phyloP scores from a whole-genome alignment of 2,329 filamentous ascomycete genomes.

The Claviceps sp. region DNA sequence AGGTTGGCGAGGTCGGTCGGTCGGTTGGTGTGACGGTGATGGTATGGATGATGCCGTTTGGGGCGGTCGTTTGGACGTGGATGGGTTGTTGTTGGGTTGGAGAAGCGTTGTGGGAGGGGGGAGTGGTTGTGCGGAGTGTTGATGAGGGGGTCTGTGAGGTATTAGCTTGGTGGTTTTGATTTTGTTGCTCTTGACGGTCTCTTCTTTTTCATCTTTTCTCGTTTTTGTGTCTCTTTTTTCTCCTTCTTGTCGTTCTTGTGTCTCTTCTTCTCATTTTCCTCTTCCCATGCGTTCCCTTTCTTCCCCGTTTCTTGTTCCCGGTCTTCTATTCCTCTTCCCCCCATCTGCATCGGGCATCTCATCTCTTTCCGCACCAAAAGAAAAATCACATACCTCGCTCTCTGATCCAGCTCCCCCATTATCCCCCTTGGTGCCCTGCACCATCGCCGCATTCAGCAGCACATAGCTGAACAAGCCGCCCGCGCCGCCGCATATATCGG shows the following conservation, averaged over 20 bases:
- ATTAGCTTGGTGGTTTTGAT: no score
- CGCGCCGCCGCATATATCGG: constrained; percentile 1
- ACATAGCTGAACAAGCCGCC: constrained; percentile 2
- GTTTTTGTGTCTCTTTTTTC: background rate
- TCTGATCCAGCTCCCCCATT: background rate
- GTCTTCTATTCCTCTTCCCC: no score
- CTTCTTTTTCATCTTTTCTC: no score
- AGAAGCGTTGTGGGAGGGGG: background rate
- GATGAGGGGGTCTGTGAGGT: background rate
- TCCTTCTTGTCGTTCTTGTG: no score
- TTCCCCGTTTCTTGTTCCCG: no score
- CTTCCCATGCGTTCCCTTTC: no score
- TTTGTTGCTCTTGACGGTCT: no score
- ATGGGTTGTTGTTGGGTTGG: no score
- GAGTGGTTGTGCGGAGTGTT: background rate
- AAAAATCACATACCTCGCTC: background rate
- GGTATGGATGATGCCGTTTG: background rate
- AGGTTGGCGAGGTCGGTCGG: background rate
- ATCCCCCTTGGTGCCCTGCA: background rate
- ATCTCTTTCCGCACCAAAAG: no score
- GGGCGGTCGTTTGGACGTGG: background rate
- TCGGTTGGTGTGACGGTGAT: background rate
- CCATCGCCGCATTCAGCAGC: background rate
- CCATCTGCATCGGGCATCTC: no score
- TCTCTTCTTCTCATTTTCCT: no score